Base-by-base conservation (phyloP, 139 green algal genomes). In the Chlamydomonas schloesseri region DNA sequence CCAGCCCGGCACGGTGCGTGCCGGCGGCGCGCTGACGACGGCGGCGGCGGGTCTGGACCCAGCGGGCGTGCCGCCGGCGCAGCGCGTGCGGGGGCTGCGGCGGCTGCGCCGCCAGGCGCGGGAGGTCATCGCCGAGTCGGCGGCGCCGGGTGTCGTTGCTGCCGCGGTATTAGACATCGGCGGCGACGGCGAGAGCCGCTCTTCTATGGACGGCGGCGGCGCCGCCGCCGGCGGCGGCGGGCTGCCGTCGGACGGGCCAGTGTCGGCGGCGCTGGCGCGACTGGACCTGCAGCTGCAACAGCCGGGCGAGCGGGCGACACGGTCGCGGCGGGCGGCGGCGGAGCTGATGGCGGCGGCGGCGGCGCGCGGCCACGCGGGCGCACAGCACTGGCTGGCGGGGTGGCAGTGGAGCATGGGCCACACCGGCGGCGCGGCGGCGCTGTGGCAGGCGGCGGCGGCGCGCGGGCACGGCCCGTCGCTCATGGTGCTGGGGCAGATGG, bases 361-460 rank as follows among this genome's bases (percentile, higher is more conserved):
- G 24, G 79, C 47, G 31, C 79, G 73, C 18, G 79, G 79, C 4
- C 64, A 85, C 50, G 31, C 79, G 47, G 47, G 47, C 5, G 79
- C 79, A 67, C 67, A 76, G 79, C 79, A 85, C 79, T 85, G 79
- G 79, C 50, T 85, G 64, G 79, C 79, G 79, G 79, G 79, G 21
- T 85, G 79, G 79, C 79, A 72, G 64, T 85, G 79, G 79, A 69
- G 65, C 9, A 26, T 76, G 79, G 79, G 79, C 8, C 65, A 50
- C 31, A n/a, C 4, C 21, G 46, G 18, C 21, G 79, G 65, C 46
- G 79, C 79, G 79, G 79, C 55, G 46, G 79, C 46, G 67, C 34
- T 85, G 68, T 85, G 79, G 79, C 65, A 85, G 79, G 31, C 65
- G 31, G 79, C 79, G 47, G 79, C 65, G 33, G 20, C 47, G 33